Evolutionary conservation across 2,329 filamentous ascomycete genomes (phyloP).

Genomic region (Fusarium domesticum): DNA sequence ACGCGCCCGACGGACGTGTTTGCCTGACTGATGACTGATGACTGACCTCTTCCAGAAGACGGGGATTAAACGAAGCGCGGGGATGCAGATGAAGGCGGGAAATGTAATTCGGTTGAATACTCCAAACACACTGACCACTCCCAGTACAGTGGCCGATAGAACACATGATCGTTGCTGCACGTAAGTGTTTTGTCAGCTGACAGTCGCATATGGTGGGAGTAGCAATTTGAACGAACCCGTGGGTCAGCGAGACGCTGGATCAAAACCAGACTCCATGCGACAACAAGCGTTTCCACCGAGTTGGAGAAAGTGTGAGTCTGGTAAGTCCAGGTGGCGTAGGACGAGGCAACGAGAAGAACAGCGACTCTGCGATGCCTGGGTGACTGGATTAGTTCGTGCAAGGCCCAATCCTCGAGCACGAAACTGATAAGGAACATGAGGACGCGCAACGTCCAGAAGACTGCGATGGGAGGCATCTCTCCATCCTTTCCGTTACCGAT

Average conservation of each 20-base stretch:
- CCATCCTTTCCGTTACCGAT: conserved; percentile 75
- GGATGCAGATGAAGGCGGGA: conserved; percentile 85
- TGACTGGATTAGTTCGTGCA: conserved; percentile 83
- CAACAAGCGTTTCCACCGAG: conserved; percentile 87
- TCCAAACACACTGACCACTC: conserved; percentile 78
- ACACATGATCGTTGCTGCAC: conserved; percentile 69
- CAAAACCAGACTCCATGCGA: conserved; percentile 90
- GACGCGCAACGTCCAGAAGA: conserved; percentile 85
- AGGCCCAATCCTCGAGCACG: conserved; percentile 95
- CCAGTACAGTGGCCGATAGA: conserved; percentile 72
- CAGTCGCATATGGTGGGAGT: conserved; percentile 5
- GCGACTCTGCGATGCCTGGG: conserved; percentile 69
- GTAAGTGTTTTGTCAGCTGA: conserved; percentile 25
- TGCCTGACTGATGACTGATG: too few relatives aligned
- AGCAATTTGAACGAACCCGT: conserved; percentile 54
- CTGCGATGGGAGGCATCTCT: conserved; percentile 75
- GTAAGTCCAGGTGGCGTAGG: conserved; percentile 98
- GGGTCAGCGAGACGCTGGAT: conserved; percentile 80
- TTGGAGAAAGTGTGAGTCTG: conserved; percentile 99
- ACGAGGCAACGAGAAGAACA: conserved; percentile 84
- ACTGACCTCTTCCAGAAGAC: conserved; percentile 78
- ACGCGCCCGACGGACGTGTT: conserved; percentile 9
- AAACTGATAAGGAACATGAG: conserved; percentile 96
- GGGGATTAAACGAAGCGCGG: conserved; percentile 76
- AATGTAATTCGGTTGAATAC: conserved; percentile 97